phyloP scores from a whole-genome alignment of 2,329 filamentous ascomycete genomes.

The Sclerotinia trifoliorum region DNA sequence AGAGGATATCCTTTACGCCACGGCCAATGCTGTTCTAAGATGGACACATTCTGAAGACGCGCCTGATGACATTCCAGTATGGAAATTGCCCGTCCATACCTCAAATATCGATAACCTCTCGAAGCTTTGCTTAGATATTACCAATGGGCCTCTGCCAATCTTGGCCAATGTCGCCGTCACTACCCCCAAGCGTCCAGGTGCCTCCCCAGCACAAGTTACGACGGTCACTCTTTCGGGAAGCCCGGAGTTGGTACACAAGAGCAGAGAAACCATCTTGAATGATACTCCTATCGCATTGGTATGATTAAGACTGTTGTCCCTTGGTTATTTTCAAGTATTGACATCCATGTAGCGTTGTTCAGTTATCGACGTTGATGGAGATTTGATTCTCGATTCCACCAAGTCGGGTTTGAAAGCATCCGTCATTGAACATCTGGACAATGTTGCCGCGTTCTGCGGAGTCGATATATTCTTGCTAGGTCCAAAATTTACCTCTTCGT shows the following conservation, averaged over 20 bases:
- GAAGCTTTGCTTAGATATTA: slow-evolving; percentile 78
- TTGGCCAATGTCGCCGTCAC: slow-evolving; percentile 83
- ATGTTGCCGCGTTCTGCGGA: slow-evolving; percentile 82
- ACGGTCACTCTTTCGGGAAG: slow-evolving; percentile 91
- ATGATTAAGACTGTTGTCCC: slow-evolving; percentile 44
- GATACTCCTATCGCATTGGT: slow-evolving; percentile 91
- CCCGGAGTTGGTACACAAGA: slow-evolving; percentile 83
- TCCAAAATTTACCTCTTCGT: slow-evolving; percentile 75
- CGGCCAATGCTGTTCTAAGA: slow-evolving; percentile 78
- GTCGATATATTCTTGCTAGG: slow-evolving; percentile 96
- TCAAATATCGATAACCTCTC: slow-evolving; percentile 80
- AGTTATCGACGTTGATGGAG: slow-evolving; percentile 88
- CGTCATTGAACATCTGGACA: slow-evolving; percentile 82
- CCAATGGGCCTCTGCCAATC: slow-evolving; percentile 66
- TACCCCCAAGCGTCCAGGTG: slow-evolving; percentile 67
- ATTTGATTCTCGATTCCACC: slow-evolving; percentile 75
- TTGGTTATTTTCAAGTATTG: slow-evolving; percentile 31
- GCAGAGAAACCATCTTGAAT: slow-evolving; percentile 84
- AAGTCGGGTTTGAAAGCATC: slow-evolving; percentile 67
- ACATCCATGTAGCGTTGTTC: slow-evolving; percentile 70
- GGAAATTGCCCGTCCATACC: slow-evolving; percentile 88
- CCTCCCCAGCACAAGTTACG: slow-evolving; percentile 58
- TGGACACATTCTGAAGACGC: slow-evolving; percentile 93
- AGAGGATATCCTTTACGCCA: slow-evolving; percentile 93
- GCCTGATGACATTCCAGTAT: slow-evolving; percentile 77